Base-by-base conservation (phyloP, 345 rosid genomes). In the Cardamine chenopodiifolia region DNA sequence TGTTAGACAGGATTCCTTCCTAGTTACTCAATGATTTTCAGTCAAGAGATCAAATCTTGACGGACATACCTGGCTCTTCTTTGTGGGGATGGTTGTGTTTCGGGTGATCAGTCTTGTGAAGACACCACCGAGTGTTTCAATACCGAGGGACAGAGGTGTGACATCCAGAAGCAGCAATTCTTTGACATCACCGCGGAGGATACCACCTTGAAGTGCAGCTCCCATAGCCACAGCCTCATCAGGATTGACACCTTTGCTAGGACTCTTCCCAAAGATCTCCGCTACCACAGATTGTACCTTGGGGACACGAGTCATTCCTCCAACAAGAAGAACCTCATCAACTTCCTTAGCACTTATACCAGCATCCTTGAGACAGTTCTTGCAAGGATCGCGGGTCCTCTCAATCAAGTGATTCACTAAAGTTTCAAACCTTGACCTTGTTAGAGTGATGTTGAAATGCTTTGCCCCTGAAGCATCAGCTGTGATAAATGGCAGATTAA, bases 251-350 rank as follows among this genome's bases (percentile, higher is more conserved):
- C 93, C 97, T 79, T 89, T 89, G 64, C 97, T 89, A 0, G 98
- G 96, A 48, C 78, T 79, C 90, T 86, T 93, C 3, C 93, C 97
- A 56, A 92, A 92, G 67, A 92, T 88, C 48, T 82, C 96, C 1
- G 90, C 19, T 14, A 92, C 98, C 10, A 90, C 74, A 70, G 84
- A 85, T 71, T 92, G 98, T 13, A 92, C 92, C 80, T 88, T 92
- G n/a, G 98, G 98, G 19, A 92, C 98, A 81, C 96, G 96, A 4
- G 96, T 92, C 97, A 92, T 90, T 23, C 97, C 97, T 71, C 98
- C 98, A 44, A 92, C 97, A 4, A 92, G 86, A 37, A 92, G 86
- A 68, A 92, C 97, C 78, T 90, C 97, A 61, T 89, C 90, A 10
- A 92, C 85, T 6, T 87, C 98, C 53, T 89, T 86, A 49, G 82